A percentile compares a stretch with the other conserved stretches of the same genome.
These are phyloP conservation scores for Gliomastix tumulicola DNA, from an alignment of 2,329 filamentous ascomycete genomes.

Conservation along the genomic window DNA sequence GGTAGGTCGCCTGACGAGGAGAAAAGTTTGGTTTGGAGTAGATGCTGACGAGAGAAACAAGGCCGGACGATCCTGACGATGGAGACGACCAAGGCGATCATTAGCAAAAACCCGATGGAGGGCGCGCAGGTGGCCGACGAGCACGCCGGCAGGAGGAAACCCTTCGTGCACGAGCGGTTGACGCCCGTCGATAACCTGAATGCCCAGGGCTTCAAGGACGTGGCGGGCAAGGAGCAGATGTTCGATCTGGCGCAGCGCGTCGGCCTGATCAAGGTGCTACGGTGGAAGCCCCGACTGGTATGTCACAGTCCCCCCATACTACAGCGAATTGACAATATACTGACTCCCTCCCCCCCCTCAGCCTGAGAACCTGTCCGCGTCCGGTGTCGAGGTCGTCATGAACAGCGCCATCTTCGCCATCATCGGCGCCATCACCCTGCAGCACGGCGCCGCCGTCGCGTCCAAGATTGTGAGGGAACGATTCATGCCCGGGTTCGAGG, in stretches of 20 bases:
- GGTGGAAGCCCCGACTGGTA: conserved; percentile 86
- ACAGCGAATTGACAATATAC: background rate
- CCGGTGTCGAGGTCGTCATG: conserved; percentile 69
- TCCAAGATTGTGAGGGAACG: conserved; percentile 69
- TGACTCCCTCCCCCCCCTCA: conserved; percentile 15
- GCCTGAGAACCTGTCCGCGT: conserved; percentile 61
- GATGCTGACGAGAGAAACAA: conserved; percentile 6
- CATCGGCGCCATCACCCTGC: conserved; percentile 81
- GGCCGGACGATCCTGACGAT: conserved; percentile 28
- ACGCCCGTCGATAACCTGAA: conserved; percentile 68
- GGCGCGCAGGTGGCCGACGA: conserved; percentile 28
- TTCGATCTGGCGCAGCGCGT: conserved; percentile 61
- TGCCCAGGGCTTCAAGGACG: conserved; percentile 47
- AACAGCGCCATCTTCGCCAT: conserved; percentile 77
- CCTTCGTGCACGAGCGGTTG: conserved; percentile 65
- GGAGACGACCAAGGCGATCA: conserved; percentile 29
- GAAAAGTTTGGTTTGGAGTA: conserved; percentile 3
- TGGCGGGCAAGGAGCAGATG: conserved; percentile 60
- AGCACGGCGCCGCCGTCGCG: conserved; percentile 75
- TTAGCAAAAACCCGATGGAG: conserved; percentile 20
- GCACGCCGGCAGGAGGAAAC: conserved; percentile 44
- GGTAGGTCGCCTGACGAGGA: no score
- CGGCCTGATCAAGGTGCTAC: conserved; percentile 66
- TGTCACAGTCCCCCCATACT: conserved; percentile 21
- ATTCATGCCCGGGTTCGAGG: no score